Evolutionary conservation across 148 eudicot species (phyloP), one percentile per base, ranked within the genome.

Genomic region (Rhododendron kiyosumense): DNA sequence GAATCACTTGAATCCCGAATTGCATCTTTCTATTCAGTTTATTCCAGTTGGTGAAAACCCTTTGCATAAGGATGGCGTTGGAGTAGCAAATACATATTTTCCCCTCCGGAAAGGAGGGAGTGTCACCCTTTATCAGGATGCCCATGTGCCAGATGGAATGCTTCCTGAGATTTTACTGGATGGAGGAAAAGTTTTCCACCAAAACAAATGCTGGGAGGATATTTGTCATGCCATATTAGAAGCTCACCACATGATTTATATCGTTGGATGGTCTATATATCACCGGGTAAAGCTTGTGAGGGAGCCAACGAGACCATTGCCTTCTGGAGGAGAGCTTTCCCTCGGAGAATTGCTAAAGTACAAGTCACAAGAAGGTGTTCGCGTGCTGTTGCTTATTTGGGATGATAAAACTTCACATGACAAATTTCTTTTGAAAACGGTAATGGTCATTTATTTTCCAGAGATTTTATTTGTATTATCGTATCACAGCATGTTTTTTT

Each of bases 331-430:
- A 67, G 88, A 89, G 52, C 85, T 89, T 51, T 79, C 80, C 65
- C 90, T 89, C 20, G 90, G 90, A 51, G 88, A 89, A 6, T 85
- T 89, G 83, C 73, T 89, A 28, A 89, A 89, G 73, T 89, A 89
- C 82, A 89, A 89, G 85, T 86, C 90, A 43, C 87, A 89, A 51
- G 90, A 89, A 86, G 90, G 90, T 46, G 88, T 86, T 78, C 86
- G 88, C 17, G 90, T 89, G 14, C 61, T 89, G 67, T 4, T 89
- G 85, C 87, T 89, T 46, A 85, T 89, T 48, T 89, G 90, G 90
- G 90, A 89, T 61, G 90, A 89, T 85, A 89, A 86, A 81, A 89
- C 90, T 63, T 89, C 90, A 18, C 90, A 86, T 51, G 85, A 86
- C 54, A 86, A 86, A n/a, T 86, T 89, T 61, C 82, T 89, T 75